A percentile compares a stretch with the other conserved stretches of the same genome.
These are phyloP conservation scores for Senna siamea DNA, from an alignment of 306 rosid species.

Conservation along the genomic window DNA sequence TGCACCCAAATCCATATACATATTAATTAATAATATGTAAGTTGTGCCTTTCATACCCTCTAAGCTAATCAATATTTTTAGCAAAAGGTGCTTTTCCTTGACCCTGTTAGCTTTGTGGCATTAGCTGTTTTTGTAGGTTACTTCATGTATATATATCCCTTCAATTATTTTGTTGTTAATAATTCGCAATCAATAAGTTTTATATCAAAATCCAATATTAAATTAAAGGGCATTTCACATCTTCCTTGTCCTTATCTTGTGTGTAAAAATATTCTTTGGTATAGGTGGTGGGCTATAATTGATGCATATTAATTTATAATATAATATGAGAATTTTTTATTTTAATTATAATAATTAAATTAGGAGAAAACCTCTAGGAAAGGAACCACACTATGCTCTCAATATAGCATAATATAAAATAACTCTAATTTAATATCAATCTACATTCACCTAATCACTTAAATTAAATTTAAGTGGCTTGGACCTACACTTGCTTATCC, in stretches of 20 bases:
- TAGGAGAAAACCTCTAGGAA: not conserved
- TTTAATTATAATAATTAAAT: constrained; percentile 4
- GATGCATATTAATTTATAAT: not conserved
- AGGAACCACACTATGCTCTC: not conserved
- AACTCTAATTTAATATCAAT: not conserved
- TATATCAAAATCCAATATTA: constrained; percentile 36
- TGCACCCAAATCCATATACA: not conserved
- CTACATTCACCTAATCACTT: not conserved
- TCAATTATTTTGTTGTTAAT: constrained; percentile 16
- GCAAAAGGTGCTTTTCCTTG: constrained; percentile 37
- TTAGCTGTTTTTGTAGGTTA: constrained; percentile 32
- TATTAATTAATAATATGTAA: constrained; percentile 12
- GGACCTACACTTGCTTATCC: not conserved
- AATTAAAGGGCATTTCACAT: constrained; percentile 8
- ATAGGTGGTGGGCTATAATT: constrained; percentile 30
- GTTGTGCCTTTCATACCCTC: constrained; percentile 17
- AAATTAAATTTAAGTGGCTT: not conserved
- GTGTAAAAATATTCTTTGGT: constrained; percentile 6
- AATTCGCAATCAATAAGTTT: constrained; percentile 24
- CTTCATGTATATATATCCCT: constrained; percentile 17
- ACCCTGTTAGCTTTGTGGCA: constrained; percentile 35
- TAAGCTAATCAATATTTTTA: constrained; percentile 30
- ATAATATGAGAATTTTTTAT: not conserved
- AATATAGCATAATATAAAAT: not conserved
- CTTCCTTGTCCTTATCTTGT: constrained; percentile 22